These are phyloP conservation scores for Sporothrix euskadiensis DNA, from an alignment of 2,329 filamentous ascomycete species.

Conservation along the genomic window DNA sequence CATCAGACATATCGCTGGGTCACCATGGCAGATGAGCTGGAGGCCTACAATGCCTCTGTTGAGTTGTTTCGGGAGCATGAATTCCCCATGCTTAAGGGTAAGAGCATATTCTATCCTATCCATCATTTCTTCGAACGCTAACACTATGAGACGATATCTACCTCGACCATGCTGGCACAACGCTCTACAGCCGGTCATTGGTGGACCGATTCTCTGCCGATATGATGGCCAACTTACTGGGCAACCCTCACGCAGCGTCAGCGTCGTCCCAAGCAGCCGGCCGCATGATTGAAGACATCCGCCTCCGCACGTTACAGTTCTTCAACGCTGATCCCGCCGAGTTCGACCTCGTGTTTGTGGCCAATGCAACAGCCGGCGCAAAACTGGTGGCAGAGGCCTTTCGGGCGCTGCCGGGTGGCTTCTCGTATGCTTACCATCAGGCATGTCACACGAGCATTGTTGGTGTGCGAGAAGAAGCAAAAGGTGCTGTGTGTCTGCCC, in stretches of 20 bases:
- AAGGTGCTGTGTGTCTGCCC: slow-evolving; percentile 63
- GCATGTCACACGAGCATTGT: slow-evolving; percentile 86
- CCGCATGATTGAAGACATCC: slow-evolving; percentile 71
- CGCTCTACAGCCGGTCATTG: slow-evolving; percentile 74
- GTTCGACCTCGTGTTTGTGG: slow-evolving; percentile 88
- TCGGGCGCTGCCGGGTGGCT: slow-evolving; percentile 66
- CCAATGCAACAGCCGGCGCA: slow-evolving; percentile 87
- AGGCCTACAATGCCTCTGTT: slow-evolving; percentile 59
- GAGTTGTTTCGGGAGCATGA: slow-evolving; percentile 60
- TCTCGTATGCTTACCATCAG: slow-evolving; percentile 79
- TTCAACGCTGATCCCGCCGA: slow-evolving; percentile 78
- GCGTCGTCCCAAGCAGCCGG: slow-evolving; percentile 76
- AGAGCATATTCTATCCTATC: neutral
- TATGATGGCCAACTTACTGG: slow-evolving; percentile 76
- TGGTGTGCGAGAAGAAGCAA: slow-evolving; percentile 73
- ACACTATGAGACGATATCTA: slow-evolving; percentile 65
- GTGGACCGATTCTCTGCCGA: slow-evolving; percentile 78
- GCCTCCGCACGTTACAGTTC: slow-evolving; percentile 69
- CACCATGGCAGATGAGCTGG: neutral
- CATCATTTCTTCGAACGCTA: slow-evolving; percentile 25
- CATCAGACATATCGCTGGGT: neutral
- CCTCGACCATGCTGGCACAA: slow-evolving; percentile 95
- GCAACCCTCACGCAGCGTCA: slow-evolving; percentile 90
- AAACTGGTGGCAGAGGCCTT: slow-evolving; percentile 83
- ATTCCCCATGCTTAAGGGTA: slow-evolving; percentile 71